Evolutionary conservation across 108 stramenopile genomes (phyloP).

Genomic region (Discostella stelligeroides): DNA sequence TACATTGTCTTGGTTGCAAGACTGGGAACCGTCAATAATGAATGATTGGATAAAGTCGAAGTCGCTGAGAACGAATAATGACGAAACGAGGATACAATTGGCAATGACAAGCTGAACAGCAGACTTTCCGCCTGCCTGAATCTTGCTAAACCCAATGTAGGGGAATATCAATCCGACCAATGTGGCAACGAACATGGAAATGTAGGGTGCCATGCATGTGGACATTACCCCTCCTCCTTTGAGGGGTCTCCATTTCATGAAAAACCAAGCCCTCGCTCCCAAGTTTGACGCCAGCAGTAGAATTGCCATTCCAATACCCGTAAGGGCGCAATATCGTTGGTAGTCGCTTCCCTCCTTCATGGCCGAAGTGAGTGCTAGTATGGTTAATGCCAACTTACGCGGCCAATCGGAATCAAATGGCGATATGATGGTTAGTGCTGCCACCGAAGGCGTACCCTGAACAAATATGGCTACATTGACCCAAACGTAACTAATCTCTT

Average conservation of each 20-base stretch:
- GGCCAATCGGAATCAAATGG: constrained; percentile 59
- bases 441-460: constrained; percentile 58
- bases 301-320: constrained; percentile 59
- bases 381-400: constrained; percentile 49
- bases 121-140: constrained; percentile 68
- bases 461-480: constrained; percentile 66
- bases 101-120: constrained; percentile 60
- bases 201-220: constrained; percentile 31
- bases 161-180: constrained; percentile 62
- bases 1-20: constrained; percentile 61
- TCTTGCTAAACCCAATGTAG: constrained; percentile 58
- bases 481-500: constrained; percentile 61
- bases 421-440: constrained; percentile 53
- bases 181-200: constrained; percentile 54
- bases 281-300: constrained; percentile 62
- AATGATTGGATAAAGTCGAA: constrained; percentile 61
- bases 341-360: constrained; percentile 21
- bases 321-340: constrained; percentile 46
- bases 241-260: constrained; percentile 65
- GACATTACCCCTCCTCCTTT: constrained; percentile 21
- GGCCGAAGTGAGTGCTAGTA: constrained; percentile 51
- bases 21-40: constrained; percentile 56
- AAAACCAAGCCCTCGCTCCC: constrained; percentile 70
- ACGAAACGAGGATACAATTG: constrained; percentile 55
- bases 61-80: constrained; percentile 61